Percentiles rank a stretch among this genome's conserved stretches.
phyloP scores from a whole-genome alignment of 805 yeast species.

The Candida sphagnicola region DNA sequence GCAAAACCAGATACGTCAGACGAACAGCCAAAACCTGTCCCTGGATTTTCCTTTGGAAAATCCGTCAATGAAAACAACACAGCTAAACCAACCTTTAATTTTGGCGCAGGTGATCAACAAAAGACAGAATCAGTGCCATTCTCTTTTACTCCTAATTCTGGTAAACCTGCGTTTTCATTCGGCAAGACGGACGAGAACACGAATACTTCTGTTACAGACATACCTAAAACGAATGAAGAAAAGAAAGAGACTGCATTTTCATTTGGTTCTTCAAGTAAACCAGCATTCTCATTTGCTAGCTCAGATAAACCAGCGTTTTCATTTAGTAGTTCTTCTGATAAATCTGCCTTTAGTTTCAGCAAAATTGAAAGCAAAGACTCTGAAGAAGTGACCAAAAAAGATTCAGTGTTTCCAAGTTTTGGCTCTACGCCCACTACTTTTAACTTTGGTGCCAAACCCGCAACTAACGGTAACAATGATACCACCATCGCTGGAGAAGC shows the following conservation, averaged over 20 bases:
- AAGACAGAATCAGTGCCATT: background rate
- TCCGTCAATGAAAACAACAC: background rate
- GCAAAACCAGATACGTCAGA: background rate
- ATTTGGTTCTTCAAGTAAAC: conserved; percentile 16
- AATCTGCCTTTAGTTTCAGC: conserved; percentile 19
- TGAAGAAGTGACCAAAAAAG: conserved; percentile 2
- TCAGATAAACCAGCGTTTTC: background rate
- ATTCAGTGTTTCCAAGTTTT: conserved; percentile 13
- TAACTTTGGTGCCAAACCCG: background rate
- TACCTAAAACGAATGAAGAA: background rate
- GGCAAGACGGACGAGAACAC: too few relatives aligned
- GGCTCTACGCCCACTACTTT: conserved; percentile 6
- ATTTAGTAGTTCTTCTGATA: conserved; percentile 9
- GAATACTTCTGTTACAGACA: too few relatives aligned
- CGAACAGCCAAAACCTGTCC: background rate
- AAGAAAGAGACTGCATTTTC: conserved; percentile 19
- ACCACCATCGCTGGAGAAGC: conserved; percentile 4
- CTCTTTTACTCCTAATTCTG: conserved; percentile 4
- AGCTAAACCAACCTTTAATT: conserved; percentile 3
- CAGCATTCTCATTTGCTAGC: conserved; percentile 6
- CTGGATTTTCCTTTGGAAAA: background rate
- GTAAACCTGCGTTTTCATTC: conserved; percentile 18
- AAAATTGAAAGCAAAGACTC: conserved; percentile 6
- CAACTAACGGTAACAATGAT: background rate
- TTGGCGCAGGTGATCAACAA: background rate